Percentiles rank a stretch among this genome's conserved stretches.
phyloP scores from a whole-genome alignment of 2,329 filamentous ascomycete species.

The Curvularia eragrostidis region DNA sequence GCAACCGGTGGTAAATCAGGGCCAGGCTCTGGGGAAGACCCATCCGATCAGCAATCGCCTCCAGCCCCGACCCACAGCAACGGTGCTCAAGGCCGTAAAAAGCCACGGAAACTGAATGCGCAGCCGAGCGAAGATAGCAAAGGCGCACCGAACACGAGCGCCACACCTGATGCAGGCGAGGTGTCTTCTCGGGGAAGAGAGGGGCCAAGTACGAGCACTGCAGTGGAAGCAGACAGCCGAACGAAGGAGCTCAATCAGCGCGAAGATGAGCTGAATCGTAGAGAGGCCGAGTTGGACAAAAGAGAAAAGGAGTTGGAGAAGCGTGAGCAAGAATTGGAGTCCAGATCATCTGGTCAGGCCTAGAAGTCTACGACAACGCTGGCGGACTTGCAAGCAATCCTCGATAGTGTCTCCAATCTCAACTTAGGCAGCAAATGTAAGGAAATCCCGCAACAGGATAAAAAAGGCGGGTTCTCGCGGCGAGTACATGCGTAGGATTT shows the following conservation, averaged over 20 bases:
- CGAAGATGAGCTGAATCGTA: slow-evolving; percentile 5
- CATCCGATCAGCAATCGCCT: not conserved
- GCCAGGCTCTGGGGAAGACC: slow-evolving; percentile 1
- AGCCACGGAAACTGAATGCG: slow-evolving; percentile 25
- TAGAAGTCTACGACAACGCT: slow-evolving; percentile 11
- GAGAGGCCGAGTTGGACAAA: slow-evolving; percentile 10
- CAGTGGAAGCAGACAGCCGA: not conserved
- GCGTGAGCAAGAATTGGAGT: slow-evolving; percentile 8
- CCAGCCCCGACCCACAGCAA: not conserved
- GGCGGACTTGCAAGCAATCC: slow-evolving; percentile 18
- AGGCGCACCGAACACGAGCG: not conserved
- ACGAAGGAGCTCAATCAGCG: slow-evolving; percentile 5
- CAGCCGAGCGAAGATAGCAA: slow-evolving; percentile 2
- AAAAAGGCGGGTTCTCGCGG: not conserved
- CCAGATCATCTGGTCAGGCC: not conserved
- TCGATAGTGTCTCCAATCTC: not conserved
- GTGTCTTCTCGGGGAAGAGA: not conserved
- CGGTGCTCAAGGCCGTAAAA: slow-evolving; percentile 17
- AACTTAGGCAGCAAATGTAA: not conserved
- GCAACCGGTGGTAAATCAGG: slow-evolving; percentile 2
- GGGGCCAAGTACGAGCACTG: not conserved
- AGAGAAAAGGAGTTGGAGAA: slow-evolving; percentile 9
- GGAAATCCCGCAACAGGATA: not conserved
- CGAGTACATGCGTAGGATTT: not conserved
- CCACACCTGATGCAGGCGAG: not conserved